Base-by-base conservation (phyloP, 2,329 filamentous ascomycete genomes). In the Fonsecaea pedrosoi region DNA sequence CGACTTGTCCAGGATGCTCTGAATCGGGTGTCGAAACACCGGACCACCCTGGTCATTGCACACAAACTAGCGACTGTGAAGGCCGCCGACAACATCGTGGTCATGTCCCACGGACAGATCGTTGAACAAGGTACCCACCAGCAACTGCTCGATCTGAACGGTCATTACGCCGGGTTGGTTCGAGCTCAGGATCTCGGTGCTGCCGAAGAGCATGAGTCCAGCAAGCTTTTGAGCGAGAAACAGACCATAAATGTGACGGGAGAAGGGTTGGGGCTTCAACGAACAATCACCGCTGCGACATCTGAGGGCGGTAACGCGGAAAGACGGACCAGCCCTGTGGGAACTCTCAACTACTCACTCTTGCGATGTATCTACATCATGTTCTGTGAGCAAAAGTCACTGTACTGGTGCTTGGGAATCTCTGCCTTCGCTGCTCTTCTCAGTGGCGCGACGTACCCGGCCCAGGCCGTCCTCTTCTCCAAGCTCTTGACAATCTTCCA, bases 91-190 rank as follows among this genome's bases (percentile, higher is more conserved):
- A 87, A 87, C 42, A 96, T 96, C 60, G 82, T 92, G 3, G 92
- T 96, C 0, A 78, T 96, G 61, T 84, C 89, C 57, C 85, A 89
- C 71, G 92, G 92, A 2, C 79, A 83, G 62, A 85, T 92, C 0
- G 84, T 89, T 6, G 92, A 96, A 76, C 81, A 89, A 71, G 92
- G 92, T 0, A 92, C 86, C 0, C 92, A 96, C 70, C 86, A 92
- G 6, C 85, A 87, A 56, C 83, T 96, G 0, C 81, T 96, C 1
- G 76, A 82, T 3, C 78, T 87, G 4, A 81, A 80, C 38, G 82
- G 90, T 1, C 83, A 89, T 18, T 94, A 94, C 73, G 84, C 78
- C 2, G 73, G 74, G 2, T 74, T 84, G 38, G 83, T 86, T 2
- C 75, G 75, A 21, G 79, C 81, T 15, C 83, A 85, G 73, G 80